Conservation (phyloP, 768 basidiomycete genomes). For the Rhodotorula babjevae region DNA sequence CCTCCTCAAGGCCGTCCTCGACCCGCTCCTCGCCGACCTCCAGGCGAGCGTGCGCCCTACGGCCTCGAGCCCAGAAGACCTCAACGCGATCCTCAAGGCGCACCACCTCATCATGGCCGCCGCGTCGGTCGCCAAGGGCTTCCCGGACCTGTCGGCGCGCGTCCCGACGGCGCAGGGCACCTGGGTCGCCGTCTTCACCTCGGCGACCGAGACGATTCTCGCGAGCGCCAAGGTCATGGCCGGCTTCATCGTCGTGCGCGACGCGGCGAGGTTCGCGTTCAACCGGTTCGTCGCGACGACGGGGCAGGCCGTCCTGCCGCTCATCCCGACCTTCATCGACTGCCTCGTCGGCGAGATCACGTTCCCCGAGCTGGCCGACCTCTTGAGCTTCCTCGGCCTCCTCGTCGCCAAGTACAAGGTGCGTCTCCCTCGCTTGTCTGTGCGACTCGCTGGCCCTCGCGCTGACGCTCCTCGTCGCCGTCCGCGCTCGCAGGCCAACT, state of each 20-base stretch:
- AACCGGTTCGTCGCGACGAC: constrained; percentile 85
- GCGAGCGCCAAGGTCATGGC: constrained; percentile 86
- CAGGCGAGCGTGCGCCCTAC: constrained; percentile 39
- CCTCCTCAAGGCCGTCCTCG: constrained; percentile 62
- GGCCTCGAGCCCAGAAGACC: constrained; percentile 51
- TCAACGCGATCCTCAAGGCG: constrained; percentile 73
- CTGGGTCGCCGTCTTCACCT: constrained; percentile 67
- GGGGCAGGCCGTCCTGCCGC: constrained; percentile 75
- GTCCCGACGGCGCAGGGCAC: constrained; percentile 66
- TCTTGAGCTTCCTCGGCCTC: constrained; percentile 88
- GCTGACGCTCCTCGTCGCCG: background rate
- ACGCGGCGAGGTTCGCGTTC: constrained; percentile 89
- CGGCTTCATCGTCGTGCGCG: constrained; percentile 74
- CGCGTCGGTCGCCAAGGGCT: constrained; percentile 91
- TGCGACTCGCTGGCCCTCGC: background rate
- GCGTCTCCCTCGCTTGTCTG: constrained; percentile 12
- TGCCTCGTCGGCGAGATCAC: constrained; percentile 89
- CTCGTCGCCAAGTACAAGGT: constrained; percentile 89
- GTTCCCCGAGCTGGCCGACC: constrained; percentile 85
- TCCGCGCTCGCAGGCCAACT: constrained; percentile 58
- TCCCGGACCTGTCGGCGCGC: constrained; percentile 75
- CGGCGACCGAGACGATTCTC: constrained; percentile 79
- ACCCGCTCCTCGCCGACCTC: constrained; percentile 73
- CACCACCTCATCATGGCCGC: constrained; percentile 93
- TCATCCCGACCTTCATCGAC: constrained; percentile 81